Conservation (phyloP, 352 stramenopile species). For the Pelagophyceae sp. region DNA sequence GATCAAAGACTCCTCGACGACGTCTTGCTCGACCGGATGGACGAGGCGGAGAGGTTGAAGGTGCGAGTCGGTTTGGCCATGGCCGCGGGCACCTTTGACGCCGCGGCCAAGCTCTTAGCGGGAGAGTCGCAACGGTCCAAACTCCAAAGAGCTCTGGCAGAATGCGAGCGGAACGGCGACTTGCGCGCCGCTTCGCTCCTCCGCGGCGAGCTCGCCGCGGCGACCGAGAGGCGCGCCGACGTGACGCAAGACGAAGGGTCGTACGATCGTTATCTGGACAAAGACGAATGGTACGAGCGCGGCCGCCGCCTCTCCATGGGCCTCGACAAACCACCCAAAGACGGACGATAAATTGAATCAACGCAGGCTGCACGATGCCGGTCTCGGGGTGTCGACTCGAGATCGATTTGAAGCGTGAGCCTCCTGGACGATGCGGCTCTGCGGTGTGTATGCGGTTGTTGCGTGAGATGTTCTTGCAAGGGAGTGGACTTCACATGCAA, state of each 20-base stretch:
- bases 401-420: too few species aligned
- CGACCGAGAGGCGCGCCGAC: constrained; percentile 46
- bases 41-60: constrained; percentile 41
- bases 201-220: constrained; percentile 45
- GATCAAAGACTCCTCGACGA: background rate
- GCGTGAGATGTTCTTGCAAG: too few species aligned
- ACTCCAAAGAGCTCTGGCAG: too few species aligned
- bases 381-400: too few species aligned
- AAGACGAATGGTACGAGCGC: constrained; percentile 57
- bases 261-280: constrained; percentile 53
- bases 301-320: background rate
- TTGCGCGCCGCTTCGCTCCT: constrained; percentile 28
- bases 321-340: too few species aligned
- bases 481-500: too few species aligned
- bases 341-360: too few species aligned
- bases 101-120: constrained; percentile 33
- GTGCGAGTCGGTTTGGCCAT: constrained; percentile 45
- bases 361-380: too few species aligned
- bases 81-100: constrained; percentile 34
- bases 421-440: too few species aligned
- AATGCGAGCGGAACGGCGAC: constrained; percentile 32
- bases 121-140: constrained; percentile 41
- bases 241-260: constrained; percentile 53
- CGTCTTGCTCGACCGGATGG: constrained; percentile 33
- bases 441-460: too few species aligned